Evolutionary conservation across 352 stramenopile genomes (phyloP), one percentile per base, ranked within the genome.

Genomic region (Nothophytophthora sp.): DNA sequence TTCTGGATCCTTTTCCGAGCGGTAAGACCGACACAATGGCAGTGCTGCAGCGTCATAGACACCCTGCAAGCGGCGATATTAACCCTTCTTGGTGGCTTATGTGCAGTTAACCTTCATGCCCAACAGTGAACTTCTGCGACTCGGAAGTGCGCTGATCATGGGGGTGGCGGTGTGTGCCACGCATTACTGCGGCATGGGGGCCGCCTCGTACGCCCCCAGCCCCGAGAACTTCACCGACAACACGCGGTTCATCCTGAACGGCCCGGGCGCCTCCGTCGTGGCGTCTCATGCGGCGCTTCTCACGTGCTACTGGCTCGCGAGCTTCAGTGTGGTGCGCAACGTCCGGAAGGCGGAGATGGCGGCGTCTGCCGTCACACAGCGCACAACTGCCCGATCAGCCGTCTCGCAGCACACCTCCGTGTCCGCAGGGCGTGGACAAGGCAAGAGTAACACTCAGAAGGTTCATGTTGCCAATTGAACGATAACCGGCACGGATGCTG

Each of bases 1-100:
- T 78, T 80, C 28, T 83, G 69, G 69, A 83, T 76, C 43, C 40
- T 79, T 15, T 80, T 80, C 19, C 68, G 65, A 25, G 58, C 53
- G 16, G 69, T 76, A 54, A 37, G 49, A 35, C 1, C n/a, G n/a
- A n/a, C n/a, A n/a, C 11, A 27, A 39, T 19, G 1, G 41, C 2
- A 13, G 16, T 12, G 22, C 3, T 10, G 36, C 5, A 10, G 18
- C 13, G 5, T 29, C 11, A 16, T 20, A 40, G 25, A 7, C 20
- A 4, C 2, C n/a, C 15, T 42, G n/a, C n/a, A n/a, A n/a, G n/a
- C n/a, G n/a, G n/a, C n/a, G n/a, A 12, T 12, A 12, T 12, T 33
- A 33, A 33, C 28, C 12, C 9, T 34, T 34, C 29, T 34, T 13
- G 9, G 29, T 13, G 13, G 29, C 29, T 34, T n/a, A n/a, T 37